Evolutionary conservation across 805 yeast species (phyloP), one percentile per base, ranked within the genome.

Genomic region (Blastobotrys chiropterorum): DNA sequence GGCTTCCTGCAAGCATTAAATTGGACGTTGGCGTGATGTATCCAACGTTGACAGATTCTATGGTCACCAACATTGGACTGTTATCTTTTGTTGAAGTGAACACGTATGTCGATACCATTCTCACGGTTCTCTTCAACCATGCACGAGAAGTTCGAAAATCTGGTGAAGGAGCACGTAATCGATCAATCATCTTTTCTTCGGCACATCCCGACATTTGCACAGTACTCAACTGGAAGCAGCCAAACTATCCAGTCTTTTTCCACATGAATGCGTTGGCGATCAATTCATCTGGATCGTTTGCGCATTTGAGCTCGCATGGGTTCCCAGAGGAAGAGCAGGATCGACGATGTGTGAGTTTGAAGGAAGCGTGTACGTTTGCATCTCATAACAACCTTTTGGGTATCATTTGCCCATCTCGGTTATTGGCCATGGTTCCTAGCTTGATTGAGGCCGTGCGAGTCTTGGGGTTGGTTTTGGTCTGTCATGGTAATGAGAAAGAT

Each of bases 201-300:
- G 80, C 86, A 51, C 89, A 90, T 67, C 86, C 96, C 34, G 80
- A 82, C 45, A 88, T 90, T n/a, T 94, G 98, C 69, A 88, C 96
- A 8, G 86, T 89, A 45, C 71, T 94, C 60, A 94, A 94, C 69
- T 94, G 99, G 99, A 94, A 94, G 68, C 99, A 94, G 69, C 98
- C 99, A 13, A 92, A 92, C 66, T 94, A 85, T 69, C 97, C 99
- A 0, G 98, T 94, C 0, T 82, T 94, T 58, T 86, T 87, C 69
- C 80, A 83, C 51, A 80, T 90, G 78, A 83, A 81, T 59, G 65
- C 57, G 19, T 38, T 56, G n/a, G 20, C 51, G 46, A 46, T 51
- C 17, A 17, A 38, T 39, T 26, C 34, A 5, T 51, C 48, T 15
- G 54, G 51, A 26, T 43, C 44, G 16, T 55, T 55, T 39, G 40